Evolutionary conservation across 768 basidiomycete genomes (phyloP), one percentile per base, ranked within the genome.

Genomic region (Amanita muscaria): DNA sequence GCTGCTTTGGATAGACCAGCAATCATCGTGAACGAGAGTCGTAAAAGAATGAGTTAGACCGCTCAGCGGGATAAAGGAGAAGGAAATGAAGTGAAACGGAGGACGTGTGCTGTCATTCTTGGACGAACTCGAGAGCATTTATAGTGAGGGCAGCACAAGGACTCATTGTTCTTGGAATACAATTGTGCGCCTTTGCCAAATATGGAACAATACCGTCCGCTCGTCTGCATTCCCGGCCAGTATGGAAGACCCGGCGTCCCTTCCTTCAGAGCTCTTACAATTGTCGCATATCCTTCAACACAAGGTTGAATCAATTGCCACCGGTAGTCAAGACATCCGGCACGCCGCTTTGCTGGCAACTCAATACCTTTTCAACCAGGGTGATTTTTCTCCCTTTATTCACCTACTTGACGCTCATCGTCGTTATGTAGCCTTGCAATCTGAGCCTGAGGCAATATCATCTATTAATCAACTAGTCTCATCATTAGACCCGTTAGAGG

Each of bases 341-440:
- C 57, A 61, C 42, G 72, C 77, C 40, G 79, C 85, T 14, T 64
- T 90, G 21, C 59, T 65, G 42, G 84, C 85, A n/a, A 64, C 81
- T 16, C 85, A 88, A 64, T 77, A 73, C 55, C 61, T 87, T 11
- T 91, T 88, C 52, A 83, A 89, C 59, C 63, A 80, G 40, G 82
- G 87, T 88, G 58, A 50, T 79, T 58, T 29, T 31, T 22, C 27
- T 8, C 18, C 14, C 42, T 37, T 41, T 49, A 24, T 29, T 39
- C 10, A 37, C 27, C 18, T 33, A 6, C 16, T 21, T 30, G 41
- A n/a, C 19, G 47, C 45, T 32, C 48, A 18, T 56, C 36, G 56
- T 40, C 10, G 35, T 38, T 40, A 41, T 22, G 25, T 51, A 88
- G 86, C 85, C 29, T 65, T 92, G 40, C 64, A 68, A 52, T 74